Base-by-base conservation (phyloP, 331 rosid genomes). In the Acacia concinna region DNA sequence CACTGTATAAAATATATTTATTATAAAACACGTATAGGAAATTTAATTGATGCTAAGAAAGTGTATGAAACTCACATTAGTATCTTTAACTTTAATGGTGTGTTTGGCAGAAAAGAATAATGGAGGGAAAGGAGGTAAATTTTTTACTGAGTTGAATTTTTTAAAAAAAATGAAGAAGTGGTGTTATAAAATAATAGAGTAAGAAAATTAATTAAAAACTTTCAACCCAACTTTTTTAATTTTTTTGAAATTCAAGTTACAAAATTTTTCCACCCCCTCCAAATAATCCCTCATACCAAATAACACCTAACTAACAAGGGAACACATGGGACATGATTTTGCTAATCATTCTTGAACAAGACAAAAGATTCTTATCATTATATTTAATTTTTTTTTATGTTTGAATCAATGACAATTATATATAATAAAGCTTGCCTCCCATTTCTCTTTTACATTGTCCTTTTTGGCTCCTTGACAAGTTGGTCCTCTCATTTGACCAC, bases 341-440 rank as follows among this genome's bases (percentile, higher is more conserved):
- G 38, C 23, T 18, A 34, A 74, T 71, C 52, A 81, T 59, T 73
- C 77, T 31, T 57, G 77, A 57, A 77, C 78, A 66, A 68, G 83
- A 81, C 75, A 76, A 72, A 17, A 54, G 34, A 78, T 68, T 63
- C 23, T 64, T 74, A 30, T 59, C 32, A 59, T 28, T 28, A 28
- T 27, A 52, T 21, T 0, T 2, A 2, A 8, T 38, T 20, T 47
- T 20, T 47, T 17, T 46, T 15, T 4, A 17, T 47, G 15, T 17
- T 4, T 47, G 21, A 15, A 17, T n/a, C n/a, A n/a, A n/a, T n/a
- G n/a, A 17, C 54, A 17, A 47, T 47, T 17, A 18, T 1, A 49
- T 49, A 49, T 49, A 6, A 7, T 20, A 20, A 49, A 20, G 57
- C 57, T 20, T 49, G 25, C 57, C 57, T 49, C 57, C 57, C 25